phyloP scores from a whole-genome alignment of 1,139 yeast species.

The Kodamaea alishanica region DNA sequence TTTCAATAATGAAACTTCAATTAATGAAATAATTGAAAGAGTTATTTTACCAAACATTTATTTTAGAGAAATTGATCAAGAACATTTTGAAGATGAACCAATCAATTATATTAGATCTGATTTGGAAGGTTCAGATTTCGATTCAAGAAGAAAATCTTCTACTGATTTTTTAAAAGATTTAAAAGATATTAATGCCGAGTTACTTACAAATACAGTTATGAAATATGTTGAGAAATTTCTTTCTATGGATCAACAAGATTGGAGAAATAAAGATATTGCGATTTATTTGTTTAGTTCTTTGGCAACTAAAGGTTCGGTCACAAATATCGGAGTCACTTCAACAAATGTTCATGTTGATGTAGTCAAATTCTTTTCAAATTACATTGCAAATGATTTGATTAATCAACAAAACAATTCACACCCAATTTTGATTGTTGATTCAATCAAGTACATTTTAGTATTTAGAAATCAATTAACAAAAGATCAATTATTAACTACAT shows the following conservation, averaged over 20 bases:
- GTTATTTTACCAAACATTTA: constrained; percentile 86
- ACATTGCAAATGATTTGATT: constrained; percentile 78
- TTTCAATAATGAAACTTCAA: constrained; percentile 64
- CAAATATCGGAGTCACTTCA: constrained; percentile 83
- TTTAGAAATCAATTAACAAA: constrained; percentile 93
- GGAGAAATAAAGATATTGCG: constrained; percentile 89
- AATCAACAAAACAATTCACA: constrained; percentile 39
- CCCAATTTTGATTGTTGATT: constrained; percentile 84
- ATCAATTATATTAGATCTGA: constrained; percentile 88
- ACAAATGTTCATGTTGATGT: constrained; percentile 84
- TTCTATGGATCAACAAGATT: constrained; percentile 38
- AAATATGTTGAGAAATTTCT: constrained; percentile 71
- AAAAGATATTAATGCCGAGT: constrained; percentile 71
- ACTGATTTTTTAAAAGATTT: constrained; percentile 87
- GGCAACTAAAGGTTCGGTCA: constrained; percentile 85
- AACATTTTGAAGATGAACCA: constrained; percentile 94
- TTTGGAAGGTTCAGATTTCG: constrained; percentile 91
- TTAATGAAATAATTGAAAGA: constrained; percentile 75
- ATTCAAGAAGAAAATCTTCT: constrained; percentile 86
- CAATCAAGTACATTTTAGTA: constrained; percentile 83
- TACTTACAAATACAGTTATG: constrained; percentile 74
- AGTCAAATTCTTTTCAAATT: constrained; percentile 74
- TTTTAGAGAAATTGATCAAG: constrained; percentile 83
- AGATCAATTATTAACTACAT: constrained; percentile 70
- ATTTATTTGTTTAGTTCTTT: constrained; percentile 81